Evolutionary conservation across 192 early-diverging fungal species (phyloP).

Genomic region (Lobosporangium transversale): DNA sequence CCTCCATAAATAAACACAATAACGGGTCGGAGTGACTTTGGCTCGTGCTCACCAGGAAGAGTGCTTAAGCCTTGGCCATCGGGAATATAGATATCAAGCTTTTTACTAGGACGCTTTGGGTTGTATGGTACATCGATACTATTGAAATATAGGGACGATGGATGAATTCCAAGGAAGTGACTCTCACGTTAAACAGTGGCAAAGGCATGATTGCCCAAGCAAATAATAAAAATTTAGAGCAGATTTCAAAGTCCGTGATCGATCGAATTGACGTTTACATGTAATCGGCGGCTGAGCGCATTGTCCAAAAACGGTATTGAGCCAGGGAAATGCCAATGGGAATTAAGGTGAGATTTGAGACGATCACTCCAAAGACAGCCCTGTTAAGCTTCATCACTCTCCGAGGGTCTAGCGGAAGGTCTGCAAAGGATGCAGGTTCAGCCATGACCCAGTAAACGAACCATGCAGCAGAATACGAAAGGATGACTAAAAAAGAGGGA

Average conservation of each 20-base stretch:
- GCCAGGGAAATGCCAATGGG: constrained; percentile 32
- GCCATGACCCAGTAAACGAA: constrained; percentile 41
- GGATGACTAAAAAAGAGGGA: constrained; percentile 2
- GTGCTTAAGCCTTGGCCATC: constrained; percentile 1
- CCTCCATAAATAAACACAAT: constrained; percentile 68
- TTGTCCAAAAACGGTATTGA: constrained; percentile 31
- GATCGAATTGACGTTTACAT: constrained; percentile 9
- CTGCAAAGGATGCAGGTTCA: constrained; percentile 7
- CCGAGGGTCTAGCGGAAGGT: constrained; percentile 22
- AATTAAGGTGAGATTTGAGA: constrained; percentile 30
- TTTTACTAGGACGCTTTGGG: constrained; percentile 24
- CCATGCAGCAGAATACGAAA: constrained; percentile 45
- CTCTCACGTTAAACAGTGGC: no score
- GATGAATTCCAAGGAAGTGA: no score
- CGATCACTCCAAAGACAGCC: constrained; percentile 35
- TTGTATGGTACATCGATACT: constrained; percentile 38
- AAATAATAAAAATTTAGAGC: background rate
- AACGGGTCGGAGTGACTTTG: constrained; percentile 38
- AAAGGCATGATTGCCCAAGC: background rate
- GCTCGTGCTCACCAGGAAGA: background rate
- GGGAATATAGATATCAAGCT: constrained; percentile 52
- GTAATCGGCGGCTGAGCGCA: constrained; percentile 20
- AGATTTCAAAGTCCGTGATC: background rate
- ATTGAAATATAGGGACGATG: no score
- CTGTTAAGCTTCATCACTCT: constrained; percentile 37